Percentiles rank a stretch among this genome's conserved stretches.
Conservation (phyloP, 768 basidiomycete genomes). For the Lentinus tigrinus region DNA sequence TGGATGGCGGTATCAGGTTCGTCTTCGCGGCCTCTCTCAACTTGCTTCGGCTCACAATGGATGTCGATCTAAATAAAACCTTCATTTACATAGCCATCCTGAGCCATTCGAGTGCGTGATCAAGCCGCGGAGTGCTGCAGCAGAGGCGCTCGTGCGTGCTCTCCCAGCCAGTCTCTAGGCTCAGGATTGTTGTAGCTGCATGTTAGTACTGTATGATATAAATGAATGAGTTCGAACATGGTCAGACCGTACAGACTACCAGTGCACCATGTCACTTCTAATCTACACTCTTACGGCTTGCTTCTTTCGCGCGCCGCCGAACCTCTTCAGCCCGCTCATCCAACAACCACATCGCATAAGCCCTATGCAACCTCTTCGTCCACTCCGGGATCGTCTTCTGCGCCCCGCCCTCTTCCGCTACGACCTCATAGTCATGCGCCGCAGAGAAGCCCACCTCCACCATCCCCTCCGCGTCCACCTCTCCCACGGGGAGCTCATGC, state of each 20-base stretch:
- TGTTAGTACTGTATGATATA: too few species aligned
- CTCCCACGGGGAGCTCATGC: conserved; percentile 7
- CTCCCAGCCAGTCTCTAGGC: not conserved
- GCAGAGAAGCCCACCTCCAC: conserved; percentile 11
- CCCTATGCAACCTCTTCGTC: not conserved
- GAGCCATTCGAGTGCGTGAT: conserved; percentile 24
- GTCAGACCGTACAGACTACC: too few species aligned
- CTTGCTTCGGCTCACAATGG: not conserved
- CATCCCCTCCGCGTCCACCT: not conserved
- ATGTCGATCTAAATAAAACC: too few species aligned
- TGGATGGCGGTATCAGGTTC: conserved; percentile 21
- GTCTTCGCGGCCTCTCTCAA: not conserved
- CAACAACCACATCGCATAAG: too few species aligned
- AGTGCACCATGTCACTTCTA: too few species aligned
- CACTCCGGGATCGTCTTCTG: conserved; percentile 12
- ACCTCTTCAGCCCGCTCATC: not conserved
- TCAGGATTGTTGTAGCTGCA: too few species aligned
- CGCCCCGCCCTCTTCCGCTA: conserved; percentile 2
- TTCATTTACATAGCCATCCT: conserved; percentile 15
- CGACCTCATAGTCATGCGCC: conserved; percentile 8
- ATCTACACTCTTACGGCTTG: not conserved
- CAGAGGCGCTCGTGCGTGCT: conserved; percentile 12
- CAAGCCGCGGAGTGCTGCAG: conserved; percentile 19
- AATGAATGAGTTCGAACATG: too few species aligned
- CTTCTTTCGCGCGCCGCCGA: not conserved